Base-by-base conservation (phyloP, 2,329 filamentous ascomycete genomes). In the Fusarium scirpi region DNA sequence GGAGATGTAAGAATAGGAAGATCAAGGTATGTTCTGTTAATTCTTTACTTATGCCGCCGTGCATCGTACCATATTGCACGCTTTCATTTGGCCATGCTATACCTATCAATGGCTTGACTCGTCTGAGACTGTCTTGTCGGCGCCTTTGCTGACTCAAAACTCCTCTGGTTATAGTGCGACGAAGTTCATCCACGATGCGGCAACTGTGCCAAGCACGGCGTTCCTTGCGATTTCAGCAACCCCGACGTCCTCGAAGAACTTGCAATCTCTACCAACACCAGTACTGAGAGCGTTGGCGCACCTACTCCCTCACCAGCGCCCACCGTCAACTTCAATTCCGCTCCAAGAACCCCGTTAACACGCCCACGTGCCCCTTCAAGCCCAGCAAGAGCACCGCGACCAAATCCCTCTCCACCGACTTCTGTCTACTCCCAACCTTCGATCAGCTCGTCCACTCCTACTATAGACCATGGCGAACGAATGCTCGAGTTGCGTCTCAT, bases 131-230 rank as follows among this genome's bases (percentile, higher is more conserved):
- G 44, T 51, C 48, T 52, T 47, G 27, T 65, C 34, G 30, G 53
- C 45, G 58, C 22, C 29, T 58, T 16, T 25, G 48, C 73, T 74
- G 59, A 74, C 60, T 58, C 18, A 20, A 47, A 58, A 49, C 22
- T 54, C 45, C 46, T 38, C 51, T 45, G 41, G 43, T 65, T 60
- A 22, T 72, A 89, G 87, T 91, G 89, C 79, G 89, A 91, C 75
- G 89, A 91, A 78, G 80, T 88, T 13, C 89, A 91, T 74, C 89
- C 89, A 11, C 81, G 85, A 62, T 91, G 89, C 76, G 87, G 88
- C 65, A 91, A 91, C 78, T 91, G 89, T 80, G 80, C 85, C 59
- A 91, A 91, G 74, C 89, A 91, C 79, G 89, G 89, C 72, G 89
- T 91, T 40, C 77, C 82, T 34, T 91, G 89, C 79, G 89, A 91